A percentile compares a stretch with the other conserved stretches of the same genome.
Conservation (phyloP, 106 monocot genomes). For the Ottelia alismoides region DNA sequence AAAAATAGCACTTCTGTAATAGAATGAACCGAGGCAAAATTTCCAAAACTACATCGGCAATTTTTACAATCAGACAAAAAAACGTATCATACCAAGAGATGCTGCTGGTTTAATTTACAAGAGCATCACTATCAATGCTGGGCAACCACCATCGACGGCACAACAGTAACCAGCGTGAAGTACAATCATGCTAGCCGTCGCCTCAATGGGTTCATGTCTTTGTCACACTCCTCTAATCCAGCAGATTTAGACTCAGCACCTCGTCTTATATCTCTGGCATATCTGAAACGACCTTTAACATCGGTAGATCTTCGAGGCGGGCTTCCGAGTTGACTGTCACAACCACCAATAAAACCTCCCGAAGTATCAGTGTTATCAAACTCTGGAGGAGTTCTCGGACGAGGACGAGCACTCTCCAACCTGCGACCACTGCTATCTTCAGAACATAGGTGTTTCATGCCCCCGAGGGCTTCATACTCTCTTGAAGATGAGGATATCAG, state of each 20-base stretch:
- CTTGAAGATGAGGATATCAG: conserved; percentile 13
- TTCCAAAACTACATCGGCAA: conserved; percentile 3
- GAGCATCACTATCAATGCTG: conserved; percentile 13
- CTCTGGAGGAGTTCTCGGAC: conserved; percentile 13
- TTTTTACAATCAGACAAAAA: conserved; percentile 27
- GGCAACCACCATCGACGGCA: conserved; percentile 1
- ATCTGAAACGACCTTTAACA: conserved; percentile 18
- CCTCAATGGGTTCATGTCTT: conserved; percentile 5
- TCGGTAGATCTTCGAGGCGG: conserved; percentile 11
- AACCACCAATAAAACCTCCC: conserved; percentile 4
- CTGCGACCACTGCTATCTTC: conserved; percentile 23
- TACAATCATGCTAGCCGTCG: conserved; percentile 10
- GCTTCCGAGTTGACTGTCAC: conserved; percentile 6
- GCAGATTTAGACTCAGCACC: conserved; percentile 5
- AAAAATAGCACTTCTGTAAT: too few species aligned
- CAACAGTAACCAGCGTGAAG: not conserved
- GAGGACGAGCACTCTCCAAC: conserved; percentile 8
- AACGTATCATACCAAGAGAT: conserved; percentile 1
- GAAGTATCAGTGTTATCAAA: conserved; percentile 15
- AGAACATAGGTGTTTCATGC: conserved; percentile 21
- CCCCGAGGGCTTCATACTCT: conserved; percentile 18
- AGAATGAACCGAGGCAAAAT: conserved; percentile 13
- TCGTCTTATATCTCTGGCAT: conserved; percentile 14
- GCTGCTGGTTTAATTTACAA: conserved; percentile 11
- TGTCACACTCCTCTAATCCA: conserved; percentile 8